Conservation (phyloP, 768 basidiomycete genomes). For the Termitomyces sp. region DNA sequence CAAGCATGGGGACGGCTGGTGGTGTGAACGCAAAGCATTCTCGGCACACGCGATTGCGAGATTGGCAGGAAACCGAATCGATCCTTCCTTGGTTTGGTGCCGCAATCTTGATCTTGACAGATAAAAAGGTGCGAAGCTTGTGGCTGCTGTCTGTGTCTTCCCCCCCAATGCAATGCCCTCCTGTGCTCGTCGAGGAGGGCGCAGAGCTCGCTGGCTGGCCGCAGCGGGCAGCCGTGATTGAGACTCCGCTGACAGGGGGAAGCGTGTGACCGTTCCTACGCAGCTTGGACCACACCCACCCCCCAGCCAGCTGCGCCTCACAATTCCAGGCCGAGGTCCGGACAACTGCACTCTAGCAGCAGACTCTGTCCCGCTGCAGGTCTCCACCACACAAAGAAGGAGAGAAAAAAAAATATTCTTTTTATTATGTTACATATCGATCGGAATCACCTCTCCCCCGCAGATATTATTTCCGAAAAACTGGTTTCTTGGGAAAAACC, state of each 20-base stretch:
- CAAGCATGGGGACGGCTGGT: neutral
- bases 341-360: no score
- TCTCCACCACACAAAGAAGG: no score
- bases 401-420: no score
- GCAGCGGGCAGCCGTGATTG: conserved; percentile 6
- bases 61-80: conserved; percentile 13
- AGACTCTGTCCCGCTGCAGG: no score
- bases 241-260: conserved; percentile 14
- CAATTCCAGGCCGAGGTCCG: no score
- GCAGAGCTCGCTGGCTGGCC: neutral
- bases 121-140: conserved; percentile 3
- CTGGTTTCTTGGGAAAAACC: conserved; percentile 16
- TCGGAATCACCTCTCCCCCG: conserved; percentile 38
- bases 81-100: conserved; percentile 5
- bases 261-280: conserved; percentile 16
- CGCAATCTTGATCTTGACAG: conserved; percentile 11
- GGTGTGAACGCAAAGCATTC: no score
- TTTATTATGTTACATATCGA: conserved; percentile 50
- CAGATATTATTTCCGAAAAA: conserved; percentile 17
- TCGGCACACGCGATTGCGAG: conserved; percentile 13
- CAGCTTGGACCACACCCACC: conserved; percentile 7
- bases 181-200: neutral
- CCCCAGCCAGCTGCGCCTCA: conserved; percentile 10
- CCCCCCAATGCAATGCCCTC: neutral
- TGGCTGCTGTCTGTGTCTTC: neutral